Conservation (phyloP, 331 rosid genomes). For the Phaseolus coccineus region DNA sequence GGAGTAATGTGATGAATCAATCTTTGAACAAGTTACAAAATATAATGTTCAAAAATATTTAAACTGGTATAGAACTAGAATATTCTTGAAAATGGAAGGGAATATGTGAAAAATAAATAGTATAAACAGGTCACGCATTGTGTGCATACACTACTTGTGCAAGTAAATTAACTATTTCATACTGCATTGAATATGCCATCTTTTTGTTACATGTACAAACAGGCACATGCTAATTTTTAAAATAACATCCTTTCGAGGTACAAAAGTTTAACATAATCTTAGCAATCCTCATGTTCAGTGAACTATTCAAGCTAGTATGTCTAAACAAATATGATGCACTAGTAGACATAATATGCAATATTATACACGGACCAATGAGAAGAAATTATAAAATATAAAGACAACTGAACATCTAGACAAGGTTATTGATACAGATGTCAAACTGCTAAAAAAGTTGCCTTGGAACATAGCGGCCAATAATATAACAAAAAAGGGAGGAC, state of each 20-base stretch:
- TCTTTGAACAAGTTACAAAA: not conserved
- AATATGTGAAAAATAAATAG: not conserved
- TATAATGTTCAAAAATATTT: not conserved
- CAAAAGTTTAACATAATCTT: not conserved
- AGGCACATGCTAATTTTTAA: not conserved
- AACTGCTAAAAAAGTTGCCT: not conserved
- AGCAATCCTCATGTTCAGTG: not conserved
- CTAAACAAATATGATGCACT: not conserved
- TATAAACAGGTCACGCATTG: not conserved
- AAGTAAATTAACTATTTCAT: not conserved
- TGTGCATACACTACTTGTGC: not conserved
- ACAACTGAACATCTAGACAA: not conserved
- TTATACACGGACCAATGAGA: not conserved
- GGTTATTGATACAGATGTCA: constrained; percentile 8
- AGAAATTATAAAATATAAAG: not conserved
- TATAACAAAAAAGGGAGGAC: not conserved
- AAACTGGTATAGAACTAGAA: not conserved
- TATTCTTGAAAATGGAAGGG: not conserved
- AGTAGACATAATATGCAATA: not conserved
- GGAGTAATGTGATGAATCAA: constrained; percentile 26
- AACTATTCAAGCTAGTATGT: constrained; percentile 15
- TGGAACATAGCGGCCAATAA: not conserved
- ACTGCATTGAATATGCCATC: not conserved
- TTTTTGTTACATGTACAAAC: not conserved
- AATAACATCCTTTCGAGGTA: not conserved